Base-by-base conservation (phyloP, 1,139 yeast genomes). In the Lodderomyces parapsilosis region DNA sequence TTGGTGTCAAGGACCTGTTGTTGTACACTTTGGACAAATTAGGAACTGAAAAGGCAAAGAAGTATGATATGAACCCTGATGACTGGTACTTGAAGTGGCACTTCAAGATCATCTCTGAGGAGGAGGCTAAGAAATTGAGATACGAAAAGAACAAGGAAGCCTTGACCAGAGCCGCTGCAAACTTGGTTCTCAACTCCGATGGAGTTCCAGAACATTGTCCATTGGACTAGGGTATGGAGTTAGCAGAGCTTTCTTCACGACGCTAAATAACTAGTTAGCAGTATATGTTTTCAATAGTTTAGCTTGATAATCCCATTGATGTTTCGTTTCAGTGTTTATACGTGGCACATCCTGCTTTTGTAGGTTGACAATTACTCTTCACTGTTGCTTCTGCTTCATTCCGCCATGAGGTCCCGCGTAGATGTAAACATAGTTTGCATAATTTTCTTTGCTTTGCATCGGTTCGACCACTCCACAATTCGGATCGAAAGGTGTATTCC, bases 1-100 rank as follows among this genome's bases (percentile, higher is more conserved):
- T 62, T 44, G 64, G 63, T 11, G 64, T 57, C 7, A 60, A 60
- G 45, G 43, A 54, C 11, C 50, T 47, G 13, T 49, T 59, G 39
- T 45, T 58, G 19, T 52, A 56, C 39, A 53, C 51, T 20, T 56
- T 56, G 50, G 53, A 45, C 22, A 50, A 45, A 40, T 43, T 51
- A 35, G 62, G 62, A 25, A 49, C 47, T 24, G 55, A 52, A 31
- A 46, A 49, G 27, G 65, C 64, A 6, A 42, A 43, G 30, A 43
- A 53, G 39, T 50, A 55, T 39, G 50, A 47, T 20, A 56, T 59
- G 54, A 44, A 56, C 3, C 50, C 52, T 19, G 53, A 57, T 34
- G 63, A 59, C 46, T 58, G 62, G 60, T 50, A 50, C 38, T 51
- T 61, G 45, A 42, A 54, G n/a, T 55, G 60, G 54, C 56, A 61